Evolutionary conservation across 768 basidiomycete genomes (phyloP).

Genomic region (Clavaria fumosa): DNA sequence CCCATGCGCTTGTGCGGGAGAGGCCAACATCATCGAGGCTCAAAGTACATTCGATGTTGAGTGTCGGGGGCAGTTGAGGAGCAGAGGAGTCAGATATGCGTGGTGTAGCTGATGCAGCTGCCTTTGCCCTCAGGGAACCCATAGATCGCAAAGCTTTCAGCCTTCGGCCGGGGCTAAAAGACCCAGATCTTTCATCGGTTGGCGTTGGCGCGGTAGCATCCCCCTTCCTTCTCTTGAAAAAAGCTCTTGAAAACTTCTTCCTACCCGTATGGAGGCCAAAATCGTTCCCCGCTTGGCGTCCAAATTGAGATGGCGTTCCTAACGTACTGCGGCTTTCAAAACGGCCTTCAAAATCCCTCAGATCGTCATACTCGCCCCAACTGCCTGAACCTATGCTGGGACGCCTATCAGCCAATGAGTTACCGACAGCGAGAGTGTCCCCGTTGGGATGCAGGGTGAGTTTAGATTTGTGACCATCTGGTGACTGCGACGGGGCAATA

Average conservation of each 20-base stretch:
- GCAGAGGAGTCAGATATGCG: slow-evolving; percentile 26
- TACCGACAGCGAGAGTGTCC: slow-evolving; percentile 19
- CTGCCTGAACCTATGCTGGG: slow-evolving; percentile 58
- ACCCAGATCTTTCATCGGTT: slow-evolving; percentile 23
- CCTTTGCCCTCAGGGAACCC: slow-evolving; percentile 57
- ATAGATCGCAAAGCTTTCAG: slow-evolving; percentile 68
- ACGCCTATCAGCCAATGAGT: slow-evolving; percentile 32
- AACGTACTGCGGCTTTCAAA: slow-evolving; percentile 73
- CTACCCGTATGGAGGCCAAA: no score
- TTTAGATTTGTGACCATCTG: slow-evolving; percentile 12
- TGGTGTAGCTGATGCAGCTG: slow-evolving; percentile 15
- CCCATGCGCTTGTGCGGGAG: slow-evolving; percentile 20
- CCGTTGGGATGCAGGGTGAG: slow-evolving; percentile 17
- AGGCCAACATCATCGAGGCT: slow-evolving; percentile 43
- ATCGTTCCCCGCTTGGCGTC: no score
- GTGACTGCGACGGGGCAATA: slow-evolving; percentile 25
- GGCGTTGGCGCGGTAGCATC: slow-evolving; percentile 28
- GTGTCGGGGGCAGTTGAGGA: slow-evolving; percentile 29
- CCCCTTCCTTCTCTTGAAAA: slow-evolving; percentile 48
- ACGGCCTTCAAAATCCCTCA: slow-evolving; percentile 73
- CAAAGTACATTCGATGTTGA: slow-evolving; percentile 39
- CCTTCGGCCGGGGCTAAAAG: slow-evolving; percentile 27
- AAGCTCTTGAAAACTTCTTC: slow-evolving; percentile 51
- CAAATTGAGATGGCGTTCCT: slow-evolving; percentile 24
- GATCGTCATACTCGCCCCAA: slow-evolving; percentile 80